Base-by-base conservation (phyloP, 2,329 filamentous ascomycete genomes). In the Exutisphaerella laricina region DNA sequence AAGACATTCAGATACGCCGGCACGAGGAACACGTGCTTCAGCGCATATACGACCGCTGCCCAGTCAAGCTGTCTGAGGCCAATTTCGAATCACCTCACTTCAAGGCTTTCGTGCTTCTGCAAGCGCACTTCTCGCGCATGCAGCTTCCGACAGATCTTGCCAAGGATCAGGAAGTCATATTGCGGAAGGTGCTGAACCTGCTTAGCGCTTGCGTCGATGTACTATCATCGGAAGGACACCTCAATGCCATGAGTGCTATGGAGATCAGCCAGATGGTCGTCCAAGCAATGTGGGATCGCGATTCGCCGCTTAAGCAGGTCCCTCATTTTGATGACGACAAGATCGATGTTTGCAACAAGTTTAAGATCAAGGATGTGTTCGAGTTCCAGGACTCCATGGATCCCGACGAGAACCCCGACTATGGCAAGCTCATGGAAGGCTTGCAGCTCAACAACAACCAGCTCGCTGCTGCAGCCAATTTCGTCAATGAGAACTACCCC, bases 381-480 rank as follows among this genome's bases (percentile, higher is more conserved):
- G 89, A 95, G 62, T 97, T 98, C 70, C 96, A 97, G 85, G 90
- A 97, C 56, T 85, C 88, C 51, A 98, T 98, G 90, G 92, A 95
- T 62, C 89, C 90, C 2, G 84, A 88, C 1, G 90, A 95, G 66
- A 95, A 96, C 64, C 71, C 84, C 29, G 76, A 94, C 51, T 90
- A 95, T 64, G 75, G 76, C 34, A 75, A 77, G 22, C 74, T 98
- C 22, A 77, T 97, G 52, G 82, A 87, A 61, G 78, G 80, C 3
- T 77, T 98, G 28, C 81, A 82, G 5, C 74, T 98, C 30, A 81
- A 82, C 41, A 87, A 94, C 64, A 77, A 75, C 43, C 88, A 98
- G 64, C 74, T 98, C 40, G 80, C 79, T 6, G 81, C 96, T 62
- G 89, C 88, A n/a, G 92, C 92, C 12, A 80, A 82, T 44, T 98